Evolutionary conservation across 2,329 filamentous ascomycete species (phyloP), one percentile per base, ranked within the genome.

Genomic region (Volutella citrinella): DNA sequence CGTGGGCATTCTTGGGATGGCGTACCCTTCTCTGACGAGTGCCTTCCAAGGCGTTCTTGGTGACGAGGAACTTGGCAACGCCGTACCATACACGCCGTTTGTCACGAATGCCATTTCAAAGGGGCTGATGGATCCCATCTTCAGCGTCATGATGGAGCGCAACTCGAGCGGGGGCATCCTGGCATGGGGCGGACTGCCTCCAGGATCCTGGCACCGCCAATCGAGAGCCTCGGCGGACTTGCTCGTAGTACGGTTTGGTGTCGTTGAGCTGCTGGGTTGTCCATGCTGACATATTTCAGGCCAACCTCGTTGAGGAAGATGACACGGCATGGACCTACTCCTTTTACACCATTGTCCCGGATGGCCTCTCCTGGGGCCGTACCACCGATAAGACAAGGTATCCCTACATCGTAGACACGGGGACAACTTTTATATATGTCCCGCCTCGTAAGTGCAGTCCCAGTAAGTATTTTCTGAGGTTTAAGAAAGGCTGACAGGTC

Each of bases 311-410:
- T 12, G 51, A 52, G 6, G 49, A 59, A 14, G 48, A 57, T 3
- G 57, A 58, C 34, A 65, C 68, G 6, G 55, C 65, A 2, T 70
- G 57, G 54, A 53, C 64, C 38, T 68, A 69, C 38, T 74, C 72
- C 4, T 76, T 71, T 50, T 76, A 76, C 46, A 74, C 72, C 13
- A 65, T 76, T 36, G 56, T 74, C 29, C 67, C 68, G 1, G 69
- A 72, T 35, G 72, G 70, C 4, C 58, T 73, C 38, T 53, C 55
- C 40, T 74, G 62, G 49, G 70, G 62, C 16, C 55, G 60, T 24
- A 65, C 58, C 5, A 64, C 56, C 3, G 64, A 69, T 39, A 56
- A 48, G 13, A 63, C 56, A 20, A 69, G 64, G 46, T 68, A 66
- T 33, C 69, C 69, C 5, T 72, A 67, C 46, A 70, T 76, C 32